A percentile compares a stretch with the other conserved stretches of the same genome.
Conservation (phyloP, 2,329 filamentous ascomycete species). For the Helotiales sp. region DNA sequence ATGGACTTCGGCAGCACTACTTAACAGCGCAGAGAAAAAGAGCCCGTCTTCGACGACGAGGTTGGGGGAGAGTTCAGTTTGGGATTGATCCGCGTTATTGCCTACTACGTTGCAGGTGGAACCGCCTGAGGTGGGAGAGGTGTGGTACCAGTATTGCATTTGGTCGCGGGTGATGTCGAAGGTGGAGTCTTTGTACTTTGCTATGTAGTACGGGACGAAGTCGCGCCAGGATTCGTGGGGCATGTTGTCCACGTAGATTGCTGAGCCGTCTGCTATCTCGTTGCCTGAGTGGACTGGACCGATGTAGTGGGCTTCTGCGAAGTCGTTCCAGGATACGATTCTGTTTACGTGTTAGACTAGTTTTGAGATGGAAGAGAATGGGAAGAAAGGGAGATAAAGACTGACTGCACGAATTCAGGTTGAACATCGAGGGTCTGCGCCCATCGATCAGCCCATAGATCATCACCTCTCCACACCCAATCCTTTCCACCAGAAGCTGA, state of each 20-base stretch:
- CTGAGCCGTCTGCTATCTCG: constrained; percentile 41
- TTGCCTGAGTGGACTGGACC: constrained; percentile 43
- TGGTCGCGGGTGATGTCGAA: constrained; percentile 35
- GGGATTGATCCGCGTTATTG: constrained; percentile 28
- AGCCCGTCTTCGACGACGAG: constrained; percentile 36
- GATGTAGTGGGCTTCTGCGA: constrained; percentile 53
- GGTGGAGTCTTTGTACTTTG: constrained; percentile 46
- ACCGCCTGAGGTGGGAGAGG: constrained; percentile 36
- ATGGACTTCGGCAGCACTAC: constrained; percentile 28
- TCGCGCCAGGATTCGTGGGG: constrained; percentile 52
- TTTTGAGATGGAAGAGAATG: constrained; percentile 16
- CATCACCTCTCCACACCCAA: constrained; percentile 63
- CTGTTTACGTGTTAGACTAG: constrained; percentile 23
- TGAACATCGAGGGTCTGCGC: constrained; percentile 45
- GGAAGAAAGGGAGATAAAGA: constrained; percentile 30
- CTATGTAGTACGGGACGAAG: constrained; percentile 51
- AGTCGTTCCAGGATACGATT: constrained; percentile 53
- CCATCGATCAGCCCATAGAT: constrained; percentile 62
- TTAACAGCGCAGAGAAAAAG: constrained; percentile 35
- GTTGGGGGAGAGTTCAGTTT: constrained; percentile 23
- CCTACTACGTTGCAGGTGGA: constrained; percentile 36
- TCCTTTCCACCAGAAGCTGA: constrained; percentile 58
- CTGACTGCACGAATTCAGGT: constrained; percentile 45
- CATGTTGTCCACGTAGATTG: constrained; percentile 47
- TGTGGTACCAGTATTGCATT: constrained; percentile 45